Conservation (phyloP, 768 basidiomycete species). For the Cystobasidium ongulense region DNA sequence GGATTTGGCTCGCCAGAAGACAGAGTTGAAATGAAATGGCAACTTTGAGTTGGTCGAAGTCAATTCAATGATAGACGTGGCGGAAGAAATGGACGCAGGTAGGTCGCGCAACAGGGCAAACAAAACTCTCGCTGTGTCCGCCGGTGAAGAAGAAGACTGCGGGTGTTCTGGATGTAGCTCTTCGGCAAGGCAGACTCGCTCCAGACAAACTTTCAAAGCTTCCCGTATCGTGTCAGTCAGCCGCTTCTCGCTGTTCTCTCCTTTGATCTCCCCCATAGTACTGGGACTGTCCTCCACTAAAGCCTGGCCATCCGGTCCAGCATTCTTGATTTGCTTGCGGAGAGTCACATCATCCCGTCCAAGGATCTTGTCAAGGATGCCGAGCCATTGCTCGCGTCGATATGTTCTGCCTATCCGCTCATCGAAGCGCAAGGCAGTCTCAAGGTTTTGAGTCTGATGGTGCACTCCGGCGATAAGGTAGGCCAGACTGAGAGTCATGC, state of each 20-base stretch:
- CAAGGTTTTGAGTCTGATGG: conserved; percentile 66
- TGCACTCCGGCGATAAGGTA: conserved; percentile 83
- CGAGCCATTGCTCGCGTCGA: conserved; percentile 70
- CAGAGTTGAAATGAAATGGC: conserved; percentile 58
- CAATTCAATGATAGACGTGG: conserved; percentile 52
- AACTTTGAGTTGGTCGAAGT: background rate
- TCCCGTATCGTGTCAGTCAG: background rate
- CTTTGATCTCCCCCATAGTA: background rate
- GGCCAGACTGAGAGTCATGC: conserved; percentile 82
- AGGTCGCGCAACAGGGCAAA: background rate
- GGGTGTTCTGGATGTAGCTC: background rate
- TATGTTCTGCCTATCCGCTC: conserved; percentile 86
- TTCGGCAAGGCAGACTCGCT: background rate
- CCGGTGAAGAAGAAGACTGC: background rate
- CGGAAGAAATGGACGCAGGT: background rate
- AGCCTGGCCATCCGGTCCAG: conserved; percentile 66
- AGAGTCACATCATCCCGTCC: conserved; percentile 67
- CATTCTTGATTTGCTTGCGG: conserved; percentile 66
- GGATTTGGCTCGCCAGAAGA: conserved; percentile 65
- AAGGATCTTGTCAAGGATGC: conserved; percentile 65
- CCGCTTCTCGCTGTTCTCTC: background rate
- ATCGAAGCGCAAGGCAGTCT: conserved; percentile 87
- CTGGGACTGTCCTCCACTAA: conserved; percentile 53
- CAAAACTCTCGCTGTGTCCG: background rate
- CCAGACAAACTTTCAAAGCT: background rate